A percentile compares a stretch with the other conserved stretches of the same genome.
These are phyloP conservation scores for Podaxis mareebaensis DNA, from an alignment of 768 basidiomycete genomes.

Conservation along the genomic window DNA sequence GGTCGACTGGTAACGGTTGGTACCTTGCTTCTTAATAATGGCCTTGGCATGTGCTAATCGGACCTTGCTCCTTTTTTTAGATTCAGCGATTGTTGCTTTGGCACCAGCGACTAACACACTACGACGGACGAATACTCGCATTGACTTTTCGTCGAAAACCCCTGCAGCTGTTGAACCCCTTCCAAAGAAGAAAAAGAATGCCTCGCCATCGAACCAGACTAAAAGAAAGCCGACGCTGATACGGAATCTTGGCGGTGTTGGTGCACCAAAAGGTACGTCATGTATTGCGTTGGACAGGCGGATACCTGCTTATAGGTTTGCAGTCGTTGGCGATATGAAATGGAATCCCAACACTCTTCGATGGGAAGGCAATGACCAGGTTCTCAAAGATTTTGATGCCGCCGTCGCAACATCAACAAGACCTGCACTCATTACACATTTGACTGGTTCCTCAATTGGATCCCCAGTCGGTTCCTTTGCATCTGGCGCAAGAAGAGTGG, in stretches of 20 bases:
- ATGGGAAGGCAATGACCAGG: constrained; percentile 98
- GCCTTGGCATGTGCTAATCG: constrained; percentile 9
- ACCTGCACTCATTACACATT: constrained; percentile 93
- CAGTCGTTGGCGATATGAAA: constrained; percentile 95
- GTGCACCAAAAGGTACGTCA: constrained; percentile 70
- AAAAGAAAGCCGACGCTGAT: constrained; percentile 85
- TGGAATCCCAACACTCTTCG: constrained; percentile 90
- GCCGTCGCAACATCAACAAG: constrained; percentile 81
- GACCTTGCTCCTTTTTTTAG: constrained; percentile 22
- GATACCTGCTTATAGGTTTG: constrained; percentile 18
- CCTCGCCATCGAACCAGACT: constrained; percentile 42
- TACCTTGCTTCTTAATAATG: constrained; percentile 15
- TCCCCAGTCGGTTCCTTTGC: constrained; percentile 76
- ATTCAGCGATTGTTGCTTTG: constrained; percentile 27
- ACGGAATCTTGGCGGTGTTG: constrained; percentile 71
- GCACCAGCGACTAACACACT: constrained; percentile 52
- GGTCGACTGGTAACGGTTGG: constrained; percentile 45
- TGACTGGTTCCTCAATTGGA: constrained; percentile 84
- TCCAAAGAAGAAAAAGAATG: constrained; percentile 56
- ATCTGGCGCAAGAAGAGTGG: constrained; percentile 85
- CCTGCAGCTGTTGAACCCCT: constrained; percentile 31
- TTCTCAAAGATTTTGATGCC: constrained; percentile 87
- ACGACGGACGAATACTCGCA: constrained; percentile 53
- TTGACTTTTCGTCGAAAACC: constrained; percentile 52
- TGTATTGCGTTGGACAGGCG: constrained; percentile 3